Percentiles rank a stretch among this genome's conserved stretches.
phyloP scores from a whole-genome alignment of 2,329 filamentous ascomycete genomes.

The Huntiella decipiens region DNA sequence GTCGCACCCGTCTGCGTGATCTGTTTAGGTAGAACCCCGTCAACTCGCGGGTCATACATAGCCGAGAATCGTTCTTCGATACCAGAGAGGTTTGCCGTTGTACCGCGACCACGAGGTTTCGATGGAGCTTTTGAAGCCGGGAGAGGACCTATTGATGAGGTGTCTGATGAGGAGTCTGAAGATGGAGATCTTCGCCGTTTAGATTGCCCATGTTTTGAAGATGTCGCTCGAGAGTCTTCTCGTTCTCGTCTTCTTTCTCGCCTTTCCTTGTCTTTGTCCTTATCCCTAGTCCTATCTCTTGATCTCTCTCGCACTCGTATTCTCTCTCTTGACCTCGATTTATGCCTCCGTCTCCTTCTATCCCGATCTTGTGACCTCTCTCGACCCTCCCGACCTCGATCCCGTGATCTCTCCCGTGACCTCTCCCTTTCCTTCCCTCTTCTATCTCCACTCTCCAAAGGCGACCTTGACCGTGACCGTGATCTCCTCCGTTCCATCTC shows the following conservation, averaged over 20 bases:
- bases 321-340: background rate
- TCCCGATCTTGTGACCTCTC: background rate
- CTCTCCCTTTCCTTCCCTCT: background rate
- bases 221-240: conserved; percentile 1
- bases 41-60: conserved; percentile 43
- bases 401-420: background rate
- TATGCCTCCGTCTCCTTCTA: background rate
- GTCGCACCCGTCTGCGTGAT: conserved; percentile 19
- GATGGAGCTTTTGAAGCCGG: conserved; percentile 13
- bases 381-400: background rate
- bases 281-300: background rate
- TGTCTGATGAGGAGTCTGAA: no score
- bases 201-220: no score
- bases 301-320: background rate
- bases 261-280: background rate
- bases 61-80: conserved; percentile 69
- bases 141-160: no score
- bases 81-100: conserved; percentile 36
- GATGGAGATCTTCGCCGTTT: no score
- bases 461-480: background rate
- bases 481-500: background rate
- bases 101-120: conserved; percentile 51
- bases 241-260: background rate
- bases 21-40: conserved; percentile 61
- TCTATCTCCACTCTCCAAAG: background rate